Percentiles rank a stretch among this genome's conserved stretches.
These are phyloP conservation scores for Mentha longifolia DNA, from an alignment of 257 asterid species.

Conservation along the genomic window DNA sequence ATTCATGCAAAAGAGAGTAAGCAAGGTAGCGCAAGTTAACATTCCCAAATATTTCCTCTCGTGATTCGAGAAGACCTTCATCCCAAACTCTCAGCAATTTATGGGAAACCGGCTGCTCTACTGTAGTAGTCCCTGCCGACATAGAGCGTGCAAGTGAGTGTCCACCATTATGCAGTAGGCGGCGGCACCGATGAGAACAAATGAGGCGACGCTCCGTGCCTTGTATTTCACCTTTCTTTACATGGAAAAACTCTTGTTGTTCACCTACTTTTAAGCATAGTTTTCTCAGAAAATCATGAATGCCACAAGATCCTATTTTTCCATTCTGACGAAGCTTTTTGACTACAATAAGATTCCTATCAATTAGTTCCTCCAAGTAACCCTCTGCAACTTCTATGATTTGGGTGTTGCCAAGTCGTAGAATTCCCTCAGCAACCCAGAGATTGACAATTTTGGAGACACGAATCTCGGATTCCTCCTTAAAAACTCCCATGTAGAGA, in stretches of 20 bases:
- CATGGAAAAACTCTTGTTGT: conserved; percentile 2
- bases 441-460: background rate
- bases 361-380: conserved; percentile 19
- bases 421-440: conserved; percentile 29
- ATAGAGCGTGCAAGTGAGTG: background rate
- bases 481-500: no score
- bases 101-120: background rate
- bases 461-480: background rate
- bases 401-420: background rate
- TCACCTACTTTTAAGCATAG: background rate
- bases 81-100: background rate
- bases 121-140: background rate
- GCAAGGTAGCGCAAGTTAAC: conserved; percentile 1
- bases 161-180: background rate
- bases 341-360: conserved; percentile 13
- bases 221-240: background rate
- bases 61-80: background rate
- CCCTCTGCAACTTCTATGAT: conserved; percentile 6
- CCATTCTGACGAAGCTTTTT: background rate
- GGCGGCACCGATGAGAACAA: background rate
- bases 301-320: conserved; percentile 5
- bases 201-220: background rate
- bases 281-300: conserved; percentile 26
- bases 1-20: background rate
- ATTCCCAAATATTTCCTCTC: background rate